Base-by-base conservation (phyloP, 2,329 filamentous ascomycete species). In the Curvularia lunata region DNA sequence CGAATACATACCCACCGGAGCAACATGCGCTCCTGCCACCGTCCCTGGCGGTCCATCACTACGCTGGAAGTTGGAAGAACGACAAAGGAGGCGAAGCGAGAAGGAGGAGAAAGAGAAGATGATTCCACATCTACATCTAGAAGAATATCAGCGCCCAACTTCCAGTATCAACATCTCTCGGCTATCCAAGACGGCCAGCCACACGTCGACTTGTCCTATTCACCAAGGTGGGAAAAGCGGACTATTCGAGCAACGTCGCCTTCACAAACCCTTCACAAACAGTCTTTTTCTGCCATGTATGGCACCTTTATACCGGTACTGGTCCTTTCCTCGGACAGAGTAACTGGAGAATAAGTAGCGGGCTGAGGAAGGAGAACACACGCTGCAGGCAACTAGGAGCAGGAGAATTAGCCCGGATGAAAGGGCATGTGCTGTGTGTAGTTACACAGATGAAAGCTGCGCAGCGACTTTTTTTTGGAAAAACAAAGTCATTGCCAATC, bases 1-100 rank as follows among this genome's bases (percentile, higher is more conserved):
- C 56, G 3, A 67, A 67, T 43, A 62, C 19, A 6, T 65, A 67
- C 19, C 50, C 34, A 30, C 23, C 37, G 9, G 54, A 59, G 7
- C 54, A 58, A 12, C 37, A 62, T 32, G 9, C 3, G 2, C 12
- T 37, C 7, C 10, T 67, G 18, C 52, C 61, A 19, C 62, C 60
- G 1, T 25, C 45, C 8, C 34, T 68, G 27, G 60, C 67, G 16
- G 57, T 42, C 1, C 62, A 68, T 48, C 66, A 68, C 43, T 68
- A 67, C 38, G 65, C 63, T 3, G 66, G 66, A 18, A 56, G 50
- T 10, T 69, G 66, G 66, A 69, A 67, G 47, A 69, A 69, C 16
- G 46, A 62, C 0, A 27, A 63, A 13, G 64, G 64, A 10, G 21
- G 41, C 16, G 41, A 40, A 57, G 59, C 0, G 59, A 70, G 41